These are phyloP conservation scores for Krasilnikovozyma curviuscula DNA, from an alignment of 768 basidiomycete species.

Conservation along the genomic window DNA sequence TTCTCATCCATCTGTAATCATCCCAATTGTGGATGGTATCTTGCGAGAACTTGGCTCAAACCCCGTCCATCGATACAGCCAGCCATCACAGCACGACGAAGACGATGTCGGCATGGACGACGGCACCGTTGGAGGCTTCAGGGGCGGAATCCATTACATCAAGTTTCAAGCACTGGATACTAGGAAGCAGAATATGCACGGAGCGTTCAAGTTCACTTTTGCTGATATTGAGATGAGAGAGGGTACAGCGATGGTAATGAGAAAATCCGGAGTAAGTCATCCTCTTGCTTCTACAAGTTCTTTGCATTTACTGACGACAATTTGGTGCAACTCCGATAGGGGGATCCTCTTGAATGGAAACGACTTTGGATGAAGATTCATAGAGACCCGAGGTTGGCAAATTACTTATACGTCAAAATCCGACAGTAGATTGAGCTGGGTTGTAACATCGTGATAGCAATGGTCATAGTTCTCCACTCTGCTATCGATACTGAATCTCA, in stretches of 20 bases:
- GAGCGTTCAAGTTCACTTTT: not conserved
- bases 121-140: too few relatives aligned
- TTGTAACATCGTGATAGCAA: too few relatives aligned
- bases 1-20: constrained; percentile 4
- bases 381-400: too few relatives aligned
- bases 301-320: not conserved
- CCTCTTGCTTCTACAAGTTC: not conserved
- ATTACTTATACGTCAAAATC: too few relatives aligned
- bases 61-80: not conserved
- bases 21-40: constrained; percentile 6
- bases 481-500: too few relatives aligned
- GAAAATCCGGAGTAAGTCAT: constrained; percentile 4
- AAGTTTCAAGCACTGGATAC: constrained; percentile 6
- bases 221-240: not conserved
- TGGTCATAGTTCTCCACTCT: too few relatives aligned
- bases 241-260: constrained; percentile 5
- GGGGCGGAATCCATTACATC: too few relatives aligned
- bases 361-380: constrained; percentile 4
- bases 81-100: not conserved
- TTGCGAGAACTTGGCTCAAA: not conserved
- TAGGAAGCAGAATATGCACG: constrained; percentile 7
- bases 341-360: constrained; percentile 6
- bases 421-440: too few relatives aligned
- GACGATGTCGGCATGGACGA: not conserved
- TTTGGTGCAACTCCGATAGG: not conserved